Conservation (phyloP, 129 eudicot genomes). For the Artemisia annua region DNA sequence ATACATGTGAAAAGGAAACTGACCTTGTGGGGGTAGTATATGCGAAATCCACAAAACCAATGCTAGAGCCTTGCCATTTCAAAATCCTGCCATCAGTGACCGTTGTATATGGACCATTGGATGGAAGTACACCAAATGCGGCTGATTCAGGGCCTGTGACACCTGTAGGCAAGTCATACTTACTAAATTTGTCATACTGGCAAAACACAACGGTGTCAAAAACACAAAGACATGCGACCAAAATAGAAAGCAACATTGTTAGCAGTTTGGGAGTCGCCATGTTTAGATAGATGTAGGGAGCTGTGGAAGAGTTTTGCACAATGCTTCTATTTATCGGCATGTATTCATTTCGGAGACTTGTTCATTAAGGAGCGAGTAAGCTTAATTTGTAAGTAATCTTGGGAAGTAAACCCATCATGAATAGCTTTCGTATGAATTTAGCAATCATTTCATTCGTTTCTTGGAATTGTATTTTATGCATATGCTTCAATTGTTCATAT, state of each 20-base stretch:
- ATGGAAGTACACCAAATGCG: not conserved
- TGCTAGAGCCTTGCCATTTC: conserved; percentile 22
- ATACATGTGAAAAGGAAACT: too few species aligned
- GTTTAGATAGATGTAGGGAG: not conserved
- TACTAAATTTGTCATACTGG: conserved; percentile 14
- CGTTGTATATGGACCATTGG: conserved; percentile 30
- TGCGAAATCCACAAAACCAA: conserved; percentile 43
- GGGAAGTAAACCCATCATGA: not conserved
- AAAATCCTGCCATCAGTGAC: conserved; percentile 37
- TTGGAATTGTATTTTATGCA: too few species aligned
- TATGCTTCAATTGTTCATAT: too few species aligned
- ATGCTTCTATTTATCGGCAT: too few species aligned
- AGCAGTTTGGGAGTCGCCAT: conserved; percentile 7
- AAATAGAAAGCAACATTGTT: not conserved
- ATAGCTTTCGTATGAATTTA: not conserved
- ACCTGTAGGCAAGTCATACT: conserved; percentile 21
- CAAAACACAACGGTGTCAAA: not conserved
- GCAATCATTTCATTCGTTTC: too few species aligned
- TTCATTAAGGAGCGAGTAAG: too few species aligned
- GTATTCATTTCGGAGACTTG: too few species aligned
- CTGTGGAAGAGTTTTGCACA: not conserved
- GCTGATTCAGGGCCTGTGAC: conserved; percentile 19
- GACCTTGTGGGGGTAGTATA: conserved; percentile 39
- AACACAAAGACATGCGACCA: not conserved
- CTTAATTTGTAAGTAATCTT: too few species aligned